phyloP scores from a whole-genome alignment of 208 protist genomes.

The Wallacemonas rigidus region DNA sequence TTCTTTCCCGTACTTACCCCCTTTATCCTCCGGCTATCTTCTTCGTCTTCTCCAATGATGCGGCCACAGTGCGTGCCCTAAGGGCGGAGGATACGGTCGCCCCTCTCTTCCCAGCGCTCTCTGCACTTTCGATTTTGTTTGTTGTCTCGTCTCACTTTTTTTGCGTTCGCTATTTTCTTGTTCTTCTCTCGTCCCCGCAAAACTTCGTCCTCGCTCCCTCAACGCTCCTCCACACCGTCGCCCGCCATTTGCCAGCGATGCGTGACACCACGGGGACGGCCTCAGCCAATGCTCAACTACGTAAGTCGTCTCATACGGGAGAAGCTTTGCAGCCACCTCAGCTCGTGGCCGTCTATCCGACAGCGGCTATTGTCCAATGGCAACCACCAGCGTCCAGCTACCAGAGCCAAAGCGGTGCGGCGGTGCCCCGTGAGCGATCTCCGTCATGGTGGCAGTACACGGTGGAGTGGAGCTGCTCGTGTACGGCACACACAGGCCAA shows the following conservation, averaged over 20 bases:
- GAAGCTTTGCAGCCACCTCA: conserved; percentile 18
- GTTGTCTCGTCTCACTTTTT: not conserved
- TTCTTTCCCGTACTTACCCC: too few relatives aligned
- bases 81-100: too few relatives aligned
- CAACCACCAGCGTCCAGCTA: conserved; percentile 2
- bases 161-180: conserved; percentile 15
- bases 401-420: not conserved
- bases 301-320: not conserved
- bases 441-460: conserved; percentile 49
- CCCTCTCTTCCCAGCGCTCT: too few relatives aligned
- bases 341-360: conserved; percentile 44
- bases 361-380: conserved; percentile 55
- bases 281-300: not conserved
- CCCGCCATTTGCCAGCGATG: too few relatives aligned
- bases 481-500: conserved; percentile 23
- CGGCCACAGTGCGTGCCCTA: too few relatives aligned
- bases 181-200: not conserved
- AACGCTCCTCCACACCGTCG: too few relatives aligned
- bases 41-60: too few relatives aligned
- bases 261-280: not conserved
- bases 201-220: not conserved
- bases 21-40: too few relatives aligned
- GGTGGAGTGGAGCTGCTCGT: conserved; percentile 58
- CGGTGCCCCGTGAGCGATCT: not conserved
- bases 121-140: too few relatives aligned